Percentiles rank a stretch among this genome's conserved stretches.
Conservation (phyloP, 2,329 filamentous ascomycete genomes). For the Pyrenophora teres region DNA sequence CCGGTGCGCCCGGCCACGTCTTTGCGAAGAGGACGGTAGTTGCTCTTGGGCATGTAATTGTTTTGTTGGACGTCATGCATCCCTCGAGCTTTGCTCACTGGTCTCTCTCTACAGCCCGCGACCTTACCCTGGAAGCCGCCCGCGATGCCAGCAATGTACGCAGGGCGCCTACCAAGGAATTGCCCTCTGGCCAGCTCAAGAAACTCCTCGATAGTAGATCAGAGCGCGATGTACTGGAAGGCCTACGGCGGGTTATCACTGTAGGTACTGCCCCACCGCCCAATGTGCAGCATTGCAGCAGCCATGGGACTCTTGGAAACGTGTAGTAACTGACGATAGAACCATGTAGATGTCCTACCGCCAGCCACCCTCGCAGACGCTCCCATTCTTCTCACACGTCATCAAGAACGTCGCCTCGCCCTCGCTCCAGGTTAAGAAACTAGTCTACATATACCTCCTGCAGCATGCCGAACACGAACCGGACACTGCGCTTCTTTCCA, state of each 20-base stretch:
- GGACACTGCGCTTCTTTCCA: slow-evolving; percentile 90
- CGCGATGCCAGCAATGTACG: slow-evolving; percentile 73
- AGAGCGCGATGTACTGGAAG: slow-evolving; percentile 91
- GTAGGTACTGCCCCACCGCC: slow-evolving; percentile 58
- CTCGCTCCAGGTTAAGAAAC: slow-evolving; percentile 93
- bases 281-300: background rate
- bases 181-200: slow-evolving; percentile 85
- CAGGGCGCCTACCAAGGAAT: slow-evolving; percentile 63
- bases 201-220: slow-evolving; percentile 92
- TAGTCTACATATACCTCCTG: slow-evolving; percentile 97
- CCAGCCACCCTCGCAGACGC: slow-evolving; percentile 68
- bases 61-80: slow-evolving; percentile 32
- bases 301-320: slow-evolving; percentile 4
- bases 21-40: slow-evolving; percentile 11
- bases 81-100: slow-evolving; percentile 48
- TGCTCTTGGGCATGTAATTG: slow-evolving; percentile 7
- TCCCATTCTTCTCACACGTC: slow-evolving; percentile 94
- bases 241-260: slow-evolving; percentile 83
- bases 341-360: slow-evolving; percentile 88
- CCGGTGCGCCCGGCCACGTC: background rate
- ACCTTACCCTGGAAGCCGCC: slow-evolving; percentile 96
- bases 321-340: slow-evolving; percentile 25
- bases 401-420: slow-evolving; percentile 97
- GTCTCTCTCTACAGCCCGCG: slow-evolving; percentile 70
- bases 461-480: slow-evolving; percentile 93